Conservation (phyloP, 75 land plant species). For the Ceratopteris richardii region DNA sequence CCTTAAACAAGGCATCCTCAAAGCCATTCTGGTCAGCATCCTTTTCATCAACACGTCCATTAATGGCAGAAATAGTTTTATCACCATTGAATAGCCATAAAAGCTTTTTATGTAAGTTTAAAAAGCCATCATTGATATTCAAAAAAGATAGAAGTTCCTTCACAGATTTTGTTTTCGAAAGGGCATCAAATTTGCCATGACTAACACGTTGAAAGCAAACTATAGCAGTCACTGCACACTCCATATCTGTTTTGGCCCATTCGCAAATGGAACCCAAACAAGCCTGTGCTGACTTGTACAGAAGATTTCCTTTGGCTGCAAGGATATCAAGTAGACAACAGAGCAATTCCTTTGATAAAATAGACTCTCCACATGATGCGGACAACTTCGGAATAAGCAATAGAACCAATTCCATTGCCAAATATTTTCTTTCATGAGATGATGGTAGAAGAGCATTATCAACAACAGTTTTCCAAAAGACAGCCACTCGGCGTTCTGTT, state of each 20-base stretch:
- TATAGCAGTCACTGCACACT: conserved; percentile 44
- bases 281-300: conserved; percentile 58
- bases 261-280: conserved; percentile 49
- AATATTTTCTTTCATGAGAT: conserved; percentile 89
- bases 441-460: conserved; percentile 71
- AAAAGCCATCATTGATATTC: conserved; percentile 36
- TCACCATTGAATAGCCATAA: conserved; percentile 54
- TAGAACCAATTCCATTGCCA: conserved; percentile 71
- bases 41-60: too few species aligned
- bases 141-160: conserved; percentile 50
- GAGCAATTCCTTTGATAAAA: conserved; percentile 60
- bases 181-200: conserved; percentile 67
- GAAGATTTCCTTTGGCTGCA: conserved; percentile 56
- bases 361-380: conserved; percentile 33
- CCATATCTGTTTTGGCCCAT: conserved; percentile 49
- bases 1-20: not conserved
- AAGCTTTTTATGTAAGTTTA: conserved; percentile 44
- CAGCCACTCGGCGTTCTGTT: conserved; percentile 23
- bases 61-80: conserved; percentile 7
- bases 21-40: not conserved
- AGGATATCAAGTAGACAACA: conserved; percentile 77
- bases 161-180: conserved; percentile 51
- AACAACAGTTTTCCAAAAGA: conserved; percentile 61
- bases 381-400: conserved; percentile 67
- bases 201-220: conserved; percentile 61